Percentiles rank a stretch among this genome's conserved stretches.
phyloP scores from a whole-genome alignment of 202 grass and related monocot genomes.

The Alloteropsis angusta region DNA sequence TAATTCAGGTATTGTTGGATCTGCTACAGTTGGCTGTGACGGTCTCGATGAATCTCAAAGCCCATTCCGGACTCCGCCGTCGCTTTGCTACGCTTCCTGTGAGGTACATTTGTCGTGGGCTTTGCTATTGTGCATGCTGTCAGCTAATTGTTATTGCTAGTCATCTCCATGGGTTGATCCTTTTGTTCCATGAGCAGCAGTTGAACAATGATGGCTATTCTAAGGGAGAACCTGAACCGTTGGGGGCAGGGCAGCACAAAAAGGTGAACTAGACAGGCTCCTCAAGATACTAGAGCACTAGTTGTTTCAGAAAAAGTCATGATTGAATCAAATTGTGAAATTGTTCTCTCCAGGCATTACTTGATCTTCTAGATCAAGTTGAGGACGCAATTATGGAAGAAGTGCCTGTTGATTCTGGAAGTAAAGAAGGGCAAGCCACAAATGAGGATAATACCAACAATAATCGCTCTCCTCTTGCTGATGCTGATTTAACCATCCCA shows the following conservation, averaged over 20 bases:
- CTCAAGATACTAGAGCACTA: background rate
- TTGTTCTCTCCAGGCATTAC: slow-evolving; percentile 45
- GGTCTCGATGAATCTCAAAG: slow-evolving; percentile 43
- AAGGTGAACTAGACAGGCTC: slow-evolving; percentile 48
- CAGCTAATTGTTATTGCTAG: background rate
- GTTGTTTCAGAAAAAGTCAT: background rate
- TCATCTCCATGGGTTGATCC: slow-evolving; percentile 11
- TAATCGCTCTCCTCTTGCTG: slow-evolving; percentile 10
- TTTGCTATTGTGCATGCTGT: background rate
- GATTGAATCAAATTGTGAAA: background rate
- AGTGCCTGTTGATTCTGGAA: slow-evolving; percentile 19
- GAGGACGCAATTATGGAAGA: slow-evolving; percentile 91
- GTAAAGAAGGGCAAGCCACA: slow-evolving; percentile 14
- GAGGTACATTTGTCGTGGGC: slow-evolving; percentile 31
- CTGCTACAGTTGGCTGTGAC: slow-evolving; percentile 27
- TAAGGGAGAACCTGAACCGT: slow-evolving; percentile 36
- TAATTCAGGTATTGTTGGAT: slow-evolving; percentile 8
- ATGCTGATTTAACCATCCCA: slow-evolving; percentile 5
- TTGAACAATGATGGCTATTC: slow-evolving; percentile 22
- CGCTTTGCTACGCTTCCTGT: slow-evolving; percentile 48
- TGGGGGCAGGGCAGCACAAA: slow-evolving; percentile 50
- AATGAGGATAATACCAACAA: background rate
- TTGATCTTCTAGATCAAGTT: slow-evolving; percentile 93
- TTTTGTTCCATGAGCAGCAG: slow-evolving; percentile 27
- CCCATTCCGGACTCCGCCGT: slow-evolving; percentile 77